These are phyloP conservation scores for Apostasia shenzhenica DNA, from an alignment of 106 monocot genomes.

Conservation along the genomic window DNA sequence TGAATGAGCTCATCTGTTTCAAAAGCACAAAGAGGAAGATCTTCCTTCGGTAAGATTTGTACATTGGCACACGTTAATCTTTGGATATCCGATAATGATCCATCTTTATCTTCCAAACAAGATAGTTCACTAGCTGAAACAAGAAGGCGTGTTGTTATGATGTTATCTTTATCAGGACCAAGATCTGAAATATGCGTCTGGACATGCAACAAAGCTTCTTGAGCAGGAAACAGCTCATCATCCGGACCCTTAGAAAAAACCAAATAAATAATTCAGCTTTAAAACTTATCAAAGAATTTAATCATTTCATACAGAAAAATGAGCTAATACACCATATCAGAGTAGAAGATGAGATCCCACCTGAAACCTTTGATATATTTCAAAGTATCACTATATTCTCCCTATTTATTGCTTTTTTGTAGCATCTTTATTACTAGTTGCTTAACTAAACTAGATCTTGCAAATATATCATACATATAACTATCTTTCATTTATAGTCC, in stretches of 20 bases:
- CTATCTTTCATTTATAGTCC: too few relatives aligned
- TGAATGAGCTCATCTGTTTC: constrained; percentile 83
- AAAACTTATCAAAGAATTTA: too few relatives aligned
- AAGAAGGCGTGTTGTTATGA: constrained; percentile 88
- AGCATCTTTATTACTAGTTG: too few relatives aligned
- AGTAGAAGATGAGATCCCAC: too few relatives aligned
- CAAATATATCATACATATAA: too few relatives aligned
- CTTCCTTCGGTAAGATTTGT: constrained; percentile 77
- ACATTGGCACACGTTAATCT: constrained; percentile 65
- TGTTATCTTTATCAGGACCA: constrained; percentile 88
- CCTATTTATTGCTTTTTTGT: too few relatives aligned
- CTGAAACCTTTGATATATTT: too few relatives aligned
- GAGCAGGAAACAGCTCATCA: constrained; percentile 97
- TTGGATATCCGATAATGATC: constrained; percentile 56
- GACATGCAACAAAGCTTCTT: constrained; percentile 93
- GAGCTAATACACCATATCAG: too few relatives aligned
- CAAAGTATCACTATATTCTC: too few relatives aligned
- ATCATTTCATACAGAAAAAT: too few relatives aligned
- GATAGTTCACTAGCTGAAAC: constrained; percentile 58
- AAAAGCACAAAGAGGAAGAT: constrained; percentile 60
- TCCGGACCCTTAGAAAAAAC: constrained; percentile 62
- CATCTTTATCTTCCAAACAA: constrained; percentile 70
- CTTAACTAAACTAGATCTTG: too few relatives aligned
- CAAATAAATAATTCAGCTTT: not conserved
- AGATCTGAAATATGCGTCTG: constrained; percentile 90